Evolutionary conservation across 73 alveolate genomes (phyloP).

Genomic region (Stentor roeselii): DNA sequence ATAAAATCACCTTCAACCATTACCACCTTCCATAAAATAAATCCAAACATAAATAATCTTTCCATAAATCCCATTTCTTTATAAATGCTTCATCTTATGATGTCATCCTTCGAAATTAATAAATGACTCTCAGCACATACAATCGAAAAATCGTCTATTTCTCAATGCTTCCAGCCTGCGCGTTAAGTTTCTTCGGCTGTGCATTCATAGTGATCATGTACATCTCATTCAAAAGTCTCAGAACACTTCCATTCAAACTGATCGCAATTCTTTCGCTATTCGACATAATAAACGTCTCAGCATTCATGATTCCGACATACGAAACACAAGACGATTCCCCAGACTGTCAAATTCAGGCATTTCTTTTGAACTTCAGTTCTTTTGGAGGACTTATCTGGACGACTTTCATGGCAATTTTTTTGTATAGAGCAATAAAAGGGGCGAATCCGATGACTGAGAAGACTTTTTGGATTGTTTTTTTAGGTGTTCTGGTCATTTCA

Average conservation of each 20-base stretch:
- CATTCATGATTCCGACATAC: not conserved
- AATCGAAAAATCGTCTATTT: not conserved
- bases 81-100: too few species aligned
- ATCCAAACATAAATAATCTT: too few species aligned
- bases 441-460: not conserved
- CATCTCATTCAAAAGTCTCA: not conserved
- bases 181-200: not conserved
- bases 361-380: not conserved
- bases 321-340: not conserved
- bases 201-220: not conserved
- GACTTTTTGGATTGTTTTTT: not conserved
- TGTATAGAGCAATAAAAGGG: not conserved
- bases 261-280: not conserved
- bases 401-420: not conserved
- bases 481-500: not conserved
- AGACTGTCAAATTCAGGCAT: not conserved
- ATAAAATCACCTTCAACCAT: too few species aligned
- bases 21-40: too few species aligned
- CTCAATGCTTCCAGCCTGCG: not conserved
- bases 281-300: not conserved
- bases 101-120: not conserved
- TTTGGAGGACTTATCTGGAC: not conserved
- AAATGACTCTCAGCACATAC: not conserved
- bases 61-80: not conserved
- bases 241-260: not conserved